Conservation (phyloP, 2,329 filamentous ascomycete species). For the Fusarium pininemorale region DNA sequence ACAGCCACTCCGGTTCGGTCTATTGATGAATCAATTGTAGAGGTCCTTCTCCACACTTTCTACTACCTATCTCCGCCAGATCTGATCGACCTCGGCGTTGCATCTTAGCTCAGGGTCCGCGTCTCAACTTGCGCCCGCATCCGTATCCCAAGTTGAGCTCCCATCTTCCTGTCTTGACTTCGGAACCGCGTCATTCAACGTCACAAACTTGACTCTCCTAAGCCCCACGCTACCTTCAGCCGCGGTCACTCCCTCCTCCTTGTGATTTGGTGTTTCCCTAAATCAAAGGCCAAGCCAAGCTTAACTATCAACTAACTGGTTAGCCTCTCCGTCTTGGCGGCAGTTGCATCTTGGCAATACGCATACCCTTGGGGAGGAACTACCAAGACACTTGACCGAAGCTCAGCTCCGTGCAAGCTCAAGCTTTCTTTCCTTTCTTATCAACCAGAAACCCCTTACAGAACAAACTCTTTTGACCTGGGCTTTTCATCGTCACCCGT, state of each 20-base stretch:
- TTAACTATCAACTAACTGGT: constrained; percentile 14
- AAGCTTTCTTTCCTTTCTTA: constrained; percentile 13
- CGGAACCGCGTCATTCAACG: constrained; percentile 11
- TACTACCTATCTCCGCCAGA: not conserved
- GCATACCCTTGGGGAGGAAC: constrained; percentile 10
- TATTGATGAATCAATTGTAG: constrained; percentile 5
- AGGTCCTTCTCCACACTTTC: not conserved
- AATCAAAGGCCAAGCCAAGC: constrained; percentile 28
- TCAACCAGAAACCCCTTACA: not conserved
- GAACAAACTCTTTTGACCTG: not conserved
- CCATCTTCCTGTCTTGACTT: not conserved
- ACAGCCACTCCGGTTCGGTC: not conserved
- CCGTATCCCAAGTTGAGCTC: not conserved
- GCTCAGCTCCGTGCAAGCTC: constrained; percentile 14
- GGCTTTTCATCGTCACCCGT: not conserved
- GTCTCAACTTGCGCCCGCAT: constrained; percentile 8
- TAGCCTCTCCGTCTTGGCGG: constrained; percentile 34
- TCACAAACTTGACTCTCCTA: constrained; percentile 3
- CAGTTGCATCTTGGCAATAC: constrained; percentile 31
- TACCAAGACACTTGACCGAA: constrained; percentile 8
- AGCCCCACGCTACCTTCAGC: not conserved
- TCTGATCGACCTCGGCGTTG: constrained; percentile 7
- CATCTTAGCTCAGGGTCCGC: not conserved
- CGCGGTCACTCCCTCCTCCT: not conserved
- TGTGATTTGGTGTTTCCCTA: constrained; percentile 26